Percentiles rank a stretch among this genome's conserved stretches.
Evolutionary conservation across 2,329 filamentous ascomycete species (phyloP).

Genomic region (Metarhizium sp.): DNA sequence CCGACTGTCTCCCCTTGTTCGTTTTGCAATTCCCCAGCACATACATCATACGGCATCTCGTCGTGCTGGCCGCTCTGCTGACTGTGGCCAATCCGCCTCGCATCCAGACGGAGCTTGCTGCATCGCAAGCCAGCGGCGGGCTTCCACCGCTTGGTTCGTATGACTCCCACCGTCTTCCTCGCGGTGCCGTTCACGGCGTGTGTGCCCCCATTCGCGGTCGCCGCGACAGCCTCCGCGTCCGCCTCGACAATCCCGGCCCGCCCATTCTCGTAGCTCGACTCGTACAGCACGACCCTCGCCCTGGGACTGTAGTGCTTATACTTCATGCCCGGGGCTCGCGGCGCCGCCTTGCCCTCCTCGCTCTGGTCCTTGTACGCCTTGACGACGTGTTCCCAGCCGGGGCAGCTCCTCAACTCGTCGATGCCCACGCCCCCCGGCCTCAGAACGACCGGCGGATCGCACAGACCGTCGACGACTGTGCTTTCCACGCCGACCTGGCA

Average conservation of each 20-base stretch:
- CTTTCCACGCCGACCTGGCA: constrained; percentile 91
- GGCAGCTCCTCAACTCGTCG: constrained; percentile 62
- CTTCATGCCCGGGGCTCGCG: constrained; percentile 94
- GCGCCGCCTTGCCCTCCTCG: constrained; percentile 53
- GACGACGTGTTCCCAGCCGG: constrained; percentile 72
- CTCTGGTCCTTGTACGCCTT: constrained; percentile 72
- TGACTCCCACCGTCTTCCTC: constrained; percentile 35
- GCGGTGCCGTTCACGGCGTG: constrained; percentile 12
- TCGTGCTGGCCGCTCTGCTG: constrained; percentile 8
- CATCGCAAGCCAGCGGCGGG: constrained; percentile 30
- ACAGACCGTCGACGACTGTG: constrained; percentile 89
- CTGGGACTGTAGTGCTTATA: constrained; percentile 96
- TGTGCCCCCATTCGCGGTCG: constrained; percentile 5
- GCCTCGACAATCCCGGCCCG: constrained; percentile 24
- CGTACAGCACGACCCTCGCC: constrained; percentile 76
- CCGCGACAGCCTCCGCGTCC: constrained; percentile 20
- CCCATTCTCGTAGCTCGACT: constrained; percentile 36
- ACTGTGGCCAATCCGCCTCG: constrained; percentile 13
- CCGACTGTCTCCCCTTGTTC: constrained; percentile 23
- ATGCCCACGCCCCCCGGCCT: constrained; percentile 81
- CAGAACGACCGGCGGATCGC: constrained; percentile 69
- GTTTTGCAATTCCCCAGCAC: constrained; percentile 29
- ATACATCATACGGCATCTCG: constrained; percentile 29
- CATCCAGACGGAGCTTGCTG: constrained; percentile 15
- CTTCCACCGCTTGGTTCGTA: constrained; percentile 47